A percentile compares a stretch with the other conserved stretches of the same genome.
Evolutionary conservation across 345 rosid genomes (phyloP).

Genomic region (Conringia planisiliqua): DNA sequence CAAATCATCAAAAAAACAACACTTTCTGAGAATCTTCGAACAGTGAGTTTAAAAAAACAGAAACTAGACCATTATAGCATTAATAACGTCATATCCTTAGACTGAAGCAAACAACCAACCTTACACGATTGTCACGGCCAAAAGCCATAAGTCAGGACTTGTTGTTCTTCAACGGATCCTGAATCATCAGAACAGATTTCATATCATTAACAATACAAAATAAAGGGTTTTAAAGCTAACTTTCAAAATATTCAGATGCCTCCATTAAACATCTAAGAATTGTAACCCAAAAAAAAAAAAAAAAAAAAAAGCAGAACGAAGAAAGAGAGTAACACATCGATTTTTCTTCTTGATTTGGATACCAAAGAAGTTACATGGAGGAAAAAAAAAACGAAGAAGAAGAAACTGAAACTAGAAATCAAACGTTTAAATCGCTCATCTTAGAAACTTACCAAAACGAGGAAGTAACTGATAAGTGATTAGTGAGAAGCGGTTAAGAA

Average conservation of each 20-base stretch:
- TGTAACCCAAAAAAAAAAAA: neutral
- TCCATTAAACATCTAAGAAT: neutral
- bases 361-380: neutral
- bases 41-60: neutral
- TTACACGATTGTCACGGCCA: conserved; percentile 28
- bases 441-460: conserved; percentile 15
- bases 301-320: neutral
- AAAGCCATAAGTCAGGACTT: conserved; percentile 14
- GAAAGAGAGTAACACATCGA: neutral
- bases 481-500: neutral
- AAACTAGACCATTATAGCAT: neutral
- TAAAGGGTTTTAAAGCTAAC: neutral
- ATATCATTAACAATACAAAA: neutral
- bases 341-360: neutral
- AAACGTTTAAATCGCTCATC: neutral
- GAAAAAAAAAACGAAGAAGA: neutral
- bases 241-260: neutral
- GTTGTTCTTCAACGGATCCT: neutral
- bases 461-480: neutral
- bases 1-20: neutral
- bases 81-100: neutral
- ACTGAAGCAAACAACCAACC: conserved; percentile 11
- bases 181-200: neutral
- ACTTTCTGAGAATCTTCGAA: neutral
- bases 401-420: conserved; percentile 7